These are phyloP conservation scores for Dendrobium nobile DNA, from an alignment of 106 monocot genomes.

Conservation along the genomic window DNA sequence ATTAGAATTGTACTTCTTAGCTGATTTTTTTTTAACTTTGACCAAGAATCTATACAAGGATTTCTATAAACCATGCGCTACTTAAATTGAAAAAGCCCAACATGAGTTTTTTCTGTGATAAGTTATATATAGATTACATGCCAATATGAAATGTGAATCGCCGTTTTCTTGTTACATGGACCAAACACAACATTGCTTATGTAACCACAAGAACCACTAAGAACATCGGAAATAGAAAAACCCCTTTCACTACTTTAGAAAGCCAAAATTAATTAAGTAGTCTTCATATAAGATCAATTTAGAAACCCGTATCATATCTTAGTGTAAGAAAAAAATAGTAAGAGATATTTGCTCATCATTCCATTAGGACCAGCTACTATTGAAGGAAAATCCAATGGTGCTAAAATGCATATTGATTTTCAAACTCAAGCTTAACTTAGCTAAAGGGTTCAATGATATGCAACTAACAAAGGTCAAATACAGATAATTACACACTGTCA, in stretches of 20 bases:
- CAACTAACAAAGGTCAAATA: not conserved
- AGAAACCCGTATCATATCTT: not conserved
- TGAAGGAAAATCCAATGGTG: not conserved
- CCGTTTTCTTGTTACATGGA: not conserved
- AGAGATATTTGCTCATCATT: not conserved
- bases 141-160: not conserved
- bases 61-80: not conserved
- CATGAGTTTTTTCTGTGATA: not conserved
- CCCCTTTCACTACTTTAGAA: not conserved
- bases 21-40: not conserved
- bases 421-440: not conserved
- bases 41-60: not conserved
- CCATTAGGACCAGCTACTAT: slow-evolving; percentile 1
- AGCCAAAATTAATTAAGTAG: not conserved
- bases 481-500: slow-evolving; percentile 16
- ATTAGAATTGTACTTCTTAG: not conserved
- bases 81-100: not conserved
- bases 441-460: slow-evolving; percentile 5
- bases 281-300: not conserved
- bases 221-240: not conserved
- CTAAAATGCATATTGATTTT: not conserved
- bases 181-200: not conserved
- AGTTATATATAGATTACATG: not conserved
- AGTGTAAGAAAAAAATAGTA: not conserved
- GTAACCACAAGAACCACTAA: not conserved